Conservation (phyloP, 306 rosid species). For the Vachellia pachyceras region DNA sequence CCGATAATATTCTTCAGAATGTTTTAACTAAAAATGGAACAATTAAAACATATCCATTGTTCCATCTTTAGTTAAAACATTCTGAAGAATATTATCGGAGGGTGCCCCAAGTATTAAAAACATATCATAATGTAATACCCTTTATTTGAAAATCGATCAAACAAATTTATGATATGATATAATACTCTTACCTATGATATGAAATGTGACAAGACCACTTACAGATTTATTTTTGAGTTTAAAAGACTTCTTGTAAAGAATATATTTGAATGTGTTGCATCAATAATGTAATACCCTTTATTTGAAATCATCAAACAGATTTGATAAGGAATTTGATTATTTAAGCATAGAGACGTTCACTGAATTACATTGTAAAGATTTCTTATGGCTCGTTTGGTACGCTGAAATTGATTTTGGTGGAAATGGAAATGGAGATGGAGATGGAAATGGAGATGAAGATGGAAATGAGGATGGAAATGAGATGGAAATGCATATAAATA, state of each 20-base stretch:
- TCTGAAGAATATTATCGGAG: neutral
- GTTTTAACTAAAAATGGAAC: conserved; percentile 15
- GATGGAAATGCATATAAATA: no score
- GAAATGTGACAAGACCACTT: conserved; percentile 27
- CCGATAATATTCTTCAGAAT: neutral
- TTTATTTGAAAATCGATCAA: no score
- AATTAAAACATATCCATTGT: conserved; percentile 13
- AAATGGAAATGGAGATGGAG: no score
- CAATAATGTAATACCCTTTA: neutral
- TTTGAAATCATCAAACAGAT: conserved; percentile 20
- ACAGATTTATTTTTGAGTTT: conserved; percentile 4
- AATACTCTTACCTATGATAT: no score
- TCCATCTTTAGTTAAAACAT: conserved; percentile 3
- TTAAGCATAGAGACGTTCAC: neutral
- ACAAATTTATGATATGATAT: no score
- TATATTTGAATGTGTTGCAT: conserved; percentile 16
- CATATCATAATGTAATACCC: no score
- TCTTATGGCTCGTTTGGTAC: no score
- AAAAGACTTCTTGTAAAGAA: conserved; percentile 6
- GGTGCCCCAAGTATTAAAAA: neutral
- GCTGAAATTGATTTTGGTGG: no score
- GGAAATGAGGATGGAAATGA: no score
- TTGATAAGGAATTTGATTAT: conserved; percentile 7
- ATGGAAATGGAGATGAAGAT: no score
- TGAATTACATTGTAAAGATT: conserved; percentile 1